Conservation (phyloP, 2,329 filamentous ascomycete species). For the Talaromyces sp. region DNA sequence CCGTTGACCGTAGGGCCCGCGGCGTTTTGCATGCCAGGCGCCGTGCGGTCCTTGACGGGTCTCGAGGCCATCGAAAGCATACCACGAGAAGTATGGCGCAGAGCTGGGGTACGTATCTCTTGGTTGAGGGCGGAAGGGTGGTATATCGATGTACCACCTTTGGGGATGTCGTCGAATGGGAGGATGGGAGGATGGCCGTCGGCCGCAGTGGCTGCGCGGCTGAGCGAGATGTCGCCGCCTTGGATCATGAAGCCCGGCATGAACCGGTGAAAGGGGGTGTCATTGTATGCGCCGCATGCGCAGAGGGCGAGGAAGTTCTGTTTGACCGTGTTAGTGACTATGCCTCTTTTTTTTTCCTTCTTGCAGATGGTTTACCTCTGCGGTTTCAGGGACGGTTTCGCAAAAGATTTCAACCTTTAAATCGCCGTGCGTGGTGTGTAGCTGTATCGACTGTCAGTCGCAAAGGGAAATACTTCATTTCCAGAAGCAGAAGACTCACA, state of each 20-base stretch:
- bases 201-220: constrained; percentile 40
- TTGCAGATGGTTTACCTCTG: constrained; percentile 57
- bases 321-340: not conserved
- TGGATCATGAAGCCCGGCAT: constrained; percentile 63
- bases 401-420: constrained; percentile 97
- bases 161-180: constrained; percentile 44
- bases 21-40: constrained; percentile 42
- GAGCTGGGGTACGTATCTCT: constrained; percentile 55
- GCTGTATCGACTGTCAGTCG: constrained; percentile 27
- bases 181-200: constrained; percentile 31
- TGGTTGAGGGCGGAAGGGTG: constrained; percentile 53
- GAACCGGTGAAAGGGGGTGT: constrained; percentile 59
- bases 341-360: not conserved
- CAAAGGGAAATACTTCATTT: not conserved
- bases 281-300: constrained; percentile 57
- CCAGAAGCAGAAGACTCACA: not conserved
- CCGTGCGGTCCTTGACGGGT: constrained; percentile 38
- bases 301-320: constrained; percentile 64
- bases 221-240: constrained; percentile 51
- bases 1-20: constrained; percentile 45
- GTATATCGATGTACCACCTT: constrained; percentile 55
- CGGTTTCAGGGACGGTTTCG: constrained; percentile 87
- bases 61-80: constrained; percentile 59
- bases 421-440: constrained; percentile 85
- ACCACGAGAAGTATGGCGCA: constrained; percentile 54